Evolutionary conservation across 306 rosid species (phyloP).

Genomic region (Medicago ruthenica): DNA sequence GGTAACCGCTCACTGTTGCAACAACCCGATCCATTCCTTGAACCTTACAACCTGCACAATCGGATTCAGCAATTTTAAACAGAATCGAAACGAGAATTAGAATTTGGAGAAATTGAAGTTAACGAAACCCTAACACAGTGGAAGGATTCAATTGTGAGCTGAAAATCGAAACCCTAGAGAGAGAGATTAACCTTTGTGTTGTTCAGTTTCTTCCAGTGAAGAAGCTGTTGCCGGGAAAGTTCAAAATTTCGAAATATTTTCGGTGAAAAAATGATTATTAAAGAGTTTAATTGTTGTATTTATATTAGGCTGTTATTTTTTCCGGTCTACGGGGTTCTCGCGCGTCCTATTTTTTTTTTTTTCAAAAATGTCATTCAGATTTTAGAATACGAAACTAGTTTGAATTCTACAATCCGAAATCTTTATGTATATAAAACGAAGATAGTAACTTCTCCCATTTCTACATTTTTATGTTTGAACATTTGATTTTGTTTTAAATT

Average conservation of each 20-base stretch:
- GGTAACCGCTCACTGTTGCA: constrained; percentile 85
- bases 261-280: neutral
- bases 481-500: no score
- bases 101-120: neutral
- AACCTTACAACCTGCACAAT: constrained; percentile 43
- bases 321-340: no score
- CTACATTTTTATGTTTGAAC: no score
- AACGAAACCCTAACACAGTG: constrained; percentile 40
- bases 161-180: constrained; percentile 36
- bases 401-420: no score
- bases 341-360: no score
- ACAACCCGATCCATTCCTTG: constrained; percentile 81
- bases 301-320: no score
- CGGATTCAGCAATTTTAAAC: neutral
- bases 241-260: constrained; percentile 7
- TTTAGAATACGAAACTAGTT: no score
- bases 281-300: neutral
- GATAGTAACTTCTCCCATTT: no score
- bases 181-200: neutral
- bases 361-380: no score
- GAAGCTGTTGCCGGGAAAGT: constrained; percentile 52
- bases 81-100: neutral
- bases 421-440: no score
- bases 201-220: constrained; percentile 30
- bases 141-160: neutral